A percentile compares a stretch with the other conserved stretches of the same genome.
These are phyloP conservation scores for Rhodotorula graminis DNA, from an alignment of 768 basidiomycete genomes.

Conservation along the genomic window DNA sequence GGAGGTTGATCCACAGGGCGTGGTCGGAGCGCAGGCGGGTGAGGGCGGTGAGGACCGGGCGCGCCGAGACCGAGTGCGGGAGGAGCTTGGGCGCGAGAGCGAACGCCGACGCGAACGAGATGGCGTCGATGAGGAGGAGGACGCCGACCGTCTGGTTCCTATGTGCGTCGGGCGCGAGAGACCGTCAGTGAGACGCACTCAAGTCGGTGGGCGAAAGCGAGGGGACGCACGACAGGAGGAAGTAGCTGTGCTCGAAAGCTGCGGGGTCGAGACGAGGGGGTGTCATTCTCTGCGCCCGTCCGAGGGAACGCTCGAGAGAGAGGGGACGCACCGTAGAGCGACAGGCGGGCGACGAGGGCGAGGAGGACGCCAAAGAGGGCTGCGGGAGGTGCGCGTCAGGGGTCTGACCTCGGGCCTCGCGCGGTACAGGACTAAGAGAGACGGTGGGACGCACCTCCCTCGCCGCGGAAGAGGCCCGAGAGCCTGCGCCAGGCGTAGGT, in stretches of 20 bases:
- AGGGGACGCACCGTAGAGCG: slow-evolving; percentile 21
- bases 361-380: slow-evolving; percentile 28
- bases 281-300: not conserved
- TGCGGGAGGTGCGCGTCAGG: not conserved
- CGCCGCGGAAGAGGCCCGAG: slow-evolving; percentile 6
- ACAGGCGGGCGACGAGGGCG: slow-evolving; percentile 23
- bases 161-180: not conserved
- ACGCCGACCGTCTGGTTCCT: slow-evolving; percentile 13
- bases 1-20: slow-evolving; percentile 16
- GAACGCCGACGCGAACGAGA: slow-evolving; percentile 25
- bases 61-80: slow-evolving; percentile 19
- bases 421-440: no score
- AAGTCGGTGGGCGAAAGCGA: not conserved
- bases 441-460: slow-evolving; percentile 20
- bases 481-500: slow-evolving; percentile 17
- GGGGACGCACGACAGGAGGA: slow-evolving; percentile 31
- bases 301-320: not conserved
- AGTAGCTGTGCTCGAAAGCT: slow-evolving; percentile 34
- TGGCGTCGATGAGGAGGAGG: slow-evolving; percentile 32
- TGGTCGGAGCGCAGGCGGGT: slow-evolving; percentile 13
- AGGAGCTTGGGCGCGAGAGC: slow-evolving; percentile 22
- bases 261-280: not conserved
- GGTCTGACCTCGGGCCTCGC: no score
- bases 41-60: slow-evolving; percentile 8
- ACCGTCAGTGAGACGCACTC: no score